Percentiles rank a stretch among this genome's conserved stretches.
These are phyloP conservation scores for Coniochaeta sp. DNA, from an alignment of 2,329 filamentous ascomycete genomes.

Conservation along the genomic window DNA sequence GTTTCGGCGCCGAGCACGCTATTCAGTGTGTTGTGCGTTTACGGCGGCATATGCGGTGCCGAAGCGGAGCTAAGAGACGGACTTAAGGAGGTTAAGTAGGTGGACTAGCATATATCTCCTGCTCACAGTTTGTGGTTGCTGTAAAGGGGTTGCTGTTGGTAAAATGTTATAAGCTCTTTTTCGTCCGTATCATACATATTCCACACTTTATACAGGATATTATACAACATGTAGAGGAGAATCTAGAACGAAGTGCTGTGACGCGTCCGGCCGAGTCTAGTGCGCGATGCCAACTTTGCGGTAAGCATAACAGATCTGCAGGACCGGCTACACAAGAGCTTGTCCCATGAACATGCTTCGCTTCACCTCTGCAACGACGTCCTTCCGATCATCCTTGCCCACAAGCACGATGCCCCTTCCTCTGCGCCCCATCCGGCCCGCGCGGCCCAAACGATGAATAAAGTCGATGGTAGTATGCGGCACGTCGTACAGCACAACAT, in stretches of 20 bases:
- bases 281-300: no score
- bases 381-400: conserved; percentile 79
- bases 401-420: conserved; percentile 87
- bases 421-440: conserved; percentile 85
- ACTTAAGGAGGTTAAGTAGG: no score
- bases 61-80: not conserved
- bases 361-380: conserved; percentile 86
- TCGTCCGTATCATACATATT: not conserved
- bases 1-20: not conserved
- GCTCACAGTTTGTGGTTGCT: not conserved
- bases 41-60: no score
- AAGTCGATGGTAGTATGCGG: conserved; percentile 97
- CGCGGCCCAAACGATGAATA: conserved; percentile 87
- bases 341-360: conserved; percentile 81
- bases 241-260: no score
- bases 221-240: not conserved
- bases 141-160: not conserved
- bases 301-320: no score
- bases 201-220: not conserved
- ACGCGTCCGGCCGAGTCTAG: not conserved
- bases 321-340: conserved; percentile 53
- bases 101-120: no score
- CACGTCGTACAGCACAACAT: conserved; percentile 95
- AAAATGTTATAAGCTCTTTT: not conserved
- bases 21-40: not conserved